A percentile compares a stretch with the other conserved stretches of the same genome.
These are phyloP conservation scores for Spongiforma sp. DNA, from an alignment of 1,284 basidiomycete species.

Conservation along the genomic window DNA sequence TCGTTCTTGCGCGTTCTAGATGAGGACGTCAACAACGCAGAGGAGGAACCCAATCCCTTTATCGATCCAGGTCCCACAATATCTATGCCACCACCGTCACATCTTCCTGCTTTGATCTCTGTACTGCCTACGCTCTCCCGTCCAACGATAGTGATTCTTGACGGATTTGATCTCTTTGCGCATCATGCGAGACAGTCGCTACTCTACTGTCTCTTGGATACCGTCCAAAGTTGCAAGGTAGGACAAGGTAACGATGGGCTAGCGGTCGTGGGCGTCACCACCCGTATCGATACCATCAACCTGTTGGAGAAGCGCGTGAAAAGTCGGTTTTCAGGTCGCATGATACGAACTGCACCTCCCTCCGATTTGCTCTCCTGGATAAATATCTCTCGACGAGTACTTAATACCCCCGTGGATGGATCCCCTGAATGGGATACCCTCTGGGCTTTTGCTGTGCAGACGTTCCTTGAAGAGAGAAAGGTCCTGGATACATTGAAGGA, in stretches of 20 bases:
- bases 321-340: slow-evolving; percentile 92
- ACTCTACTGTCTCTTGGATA: slow-evolving; percentile 89
- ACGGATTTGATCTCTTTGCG: slow-evolving; percentile 92
- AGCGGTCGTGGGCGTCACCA: slow-evolving; percentile 84
- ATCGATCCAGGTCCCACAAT: slow-evolving; percentile 39
- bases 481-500: slow-evolving; percentile 56
- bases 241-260: slow-evolving; percentile 66
- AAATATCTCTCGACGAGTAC: slow-evolving; percentile 46
- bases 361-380: slow-evolving; percentile 58
- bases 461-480: slow-evolving; percentile 53
- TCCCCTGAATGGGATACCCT: slow-evolving; percentile 52
- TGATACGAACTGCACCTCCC: slow-evolving; percentile 76
- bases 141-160: slow-evolving; percentile 83
- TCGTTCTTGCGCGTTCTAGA: slow-evolving; percentile 53
- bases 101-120: slow-evolving; percentile 82
- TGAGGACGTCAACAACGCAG: slow-evolving; percentile 30
- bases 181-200: slow-evolving; percentile 87
- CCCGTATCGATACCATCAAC: slow-evolving; percentile 86
- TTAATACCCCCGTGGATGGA: slow-evolving; percentile 42
- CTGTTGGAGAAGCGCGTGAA: slow-evolving; percentile 94
- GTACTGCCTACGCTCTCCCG: slow-evolving; percentile 77
- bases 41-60: slow-evolving; percentile 46
- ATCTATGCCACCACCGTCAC: slow-evolving; percentile 69
- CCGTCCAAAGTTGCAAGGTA: slow-evolving; percentile 71
- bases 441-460: slow-evolving; percentile 68